phyloP scores from a whole-genome alignment of 2,329 filamentous ascomycete species.

The Ophiobolus disseminans region DNA sequence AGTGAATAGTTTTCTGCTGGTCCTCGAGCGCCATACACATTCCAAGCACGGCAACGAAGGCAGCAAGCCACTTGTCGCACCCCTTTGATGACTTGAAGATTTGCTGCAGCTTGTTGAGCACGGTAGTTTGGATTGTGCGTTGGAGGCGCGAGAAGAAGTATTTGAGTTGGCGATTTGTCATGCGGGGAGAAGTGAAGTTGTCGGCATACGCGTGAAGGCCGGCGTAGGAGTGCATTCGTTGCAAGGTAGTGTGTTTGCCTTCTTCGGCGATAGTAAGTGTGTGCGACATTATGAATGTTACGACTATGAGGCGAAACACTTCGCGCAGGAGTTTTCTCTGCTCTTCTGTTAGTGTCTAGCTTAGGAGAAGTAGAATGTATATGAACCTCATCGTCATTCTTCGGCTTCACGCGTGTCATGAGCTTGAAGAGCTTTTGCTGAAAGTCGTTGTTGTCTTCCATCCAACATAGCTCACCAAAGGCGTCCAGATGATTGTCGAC shows the following conservation, averaged over 20 bases:
- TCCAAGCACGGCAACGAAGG: constrained; percentile 56
- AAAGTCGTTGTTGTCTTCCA: constrained; percentile 56
- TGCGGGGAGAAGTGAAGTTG: constrained; percentile 51
- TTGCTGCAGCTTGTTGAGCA: constrained; percentile 57
- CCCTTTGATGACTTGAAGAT: constrained; percentile 55
- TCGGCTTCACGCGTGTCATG: constrained; percentile 49
- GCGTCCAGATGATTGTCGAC: constrained; percentile 50
- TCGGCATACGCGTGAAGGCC: constrained; percentile 36
- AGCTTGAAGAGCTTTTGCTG: constrained; percentile 52
- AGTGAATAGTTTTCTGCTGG: constrained; percentile 55
- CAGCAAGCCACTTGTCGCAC: constrained; percentile 54
- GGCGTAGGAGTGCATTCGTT: constrained; percentile 48
- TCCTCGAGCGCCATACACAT: constrained; percentile 58
- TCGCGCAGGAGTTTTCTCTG: constrained; percentile 52
- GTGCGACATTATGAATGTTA: constrained; percentile 59
- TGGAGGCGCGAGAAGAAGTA: constrained; percentile 57
- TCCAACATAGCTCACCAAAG: constrained; percentile 54
- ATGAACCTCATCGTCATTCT: constrained; percentile 51
- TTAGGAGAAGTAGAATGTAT: neutral
- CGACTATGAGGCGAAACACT: constrained; percentile 55
- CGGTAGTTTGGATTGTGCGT: constrained; percentile 49
- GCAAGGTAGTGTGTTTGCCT: constrained; percentile 46
- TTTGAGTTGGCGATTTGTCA: constrained; percentile 59
- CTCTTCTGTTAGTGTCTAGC: neutral
- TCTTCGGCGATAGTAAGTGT: constrained; percentile 54